Evolutionary conservation across 805 yeast species (phyloP).

Genomic region (Candida michaelii): DNA sequence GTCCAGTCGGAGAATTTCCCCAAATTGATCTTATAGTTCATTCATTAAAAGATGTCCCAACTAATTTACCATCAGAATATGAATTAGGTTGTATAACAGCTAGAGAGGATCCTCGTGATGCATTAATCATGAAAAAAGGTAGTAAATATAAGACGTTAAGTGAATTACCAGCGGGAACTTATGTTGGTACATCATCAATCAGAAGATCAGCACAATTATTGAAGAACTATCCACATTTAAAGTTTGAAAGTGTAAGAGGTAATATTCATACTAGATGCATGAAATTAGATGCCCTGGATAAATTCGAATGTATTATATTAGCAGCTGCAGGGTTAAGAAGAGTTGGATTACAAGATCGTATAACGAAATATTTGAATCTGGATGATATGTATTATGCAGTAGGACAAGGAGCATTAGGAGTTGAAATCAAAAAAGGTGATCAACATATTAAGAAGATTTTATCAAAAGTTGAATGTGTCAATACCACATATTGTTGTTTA

Average conservation of each 20-base stretch:
- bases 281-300: constrained; percentile 65
- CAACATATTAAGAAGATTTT: constrained; percentile 56
- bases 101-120: constrained; percentile 94
- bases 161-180: constrained; percentile 81
- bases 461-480: constrained; percentile 59
- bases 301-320: constrained; percentile 71
- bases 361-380: constrained; percentile 66
- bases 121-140: constrained; percentile 69
- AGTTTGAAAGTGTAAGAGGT: constrained; percentile 86
- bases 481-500: constrained; percentile 70
- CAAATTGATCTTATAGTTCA: constrained; percentile 88
- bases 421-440: constrained; percentile 81
- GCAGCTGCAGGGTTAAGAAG: constrained; percentile 93
- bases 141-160: constrained; percentile 61
- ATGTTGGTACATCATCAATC: constrained; percentile 93
- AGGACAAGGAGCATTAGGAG: constrained; percentile 98
- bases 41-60: constrained; percentile 91
- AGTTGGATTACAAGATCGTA: constrained; percentile 68
- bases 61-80: constrained; percentile 84
- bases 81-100: constrained; percentile 82
- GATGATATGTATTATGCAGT: constrained; percentile 93
- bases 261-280: constrained; percentile 69
- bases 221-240: constrained; percentile 71
- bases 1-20: constrained; percentile 59
- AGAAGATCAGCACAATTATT: constrained; percentile 90